These are phyloP conservation scores for Lenwebbia sp. DNA, from an alignment of 345 rosid species.

Conservation along the genomic window DNA sequence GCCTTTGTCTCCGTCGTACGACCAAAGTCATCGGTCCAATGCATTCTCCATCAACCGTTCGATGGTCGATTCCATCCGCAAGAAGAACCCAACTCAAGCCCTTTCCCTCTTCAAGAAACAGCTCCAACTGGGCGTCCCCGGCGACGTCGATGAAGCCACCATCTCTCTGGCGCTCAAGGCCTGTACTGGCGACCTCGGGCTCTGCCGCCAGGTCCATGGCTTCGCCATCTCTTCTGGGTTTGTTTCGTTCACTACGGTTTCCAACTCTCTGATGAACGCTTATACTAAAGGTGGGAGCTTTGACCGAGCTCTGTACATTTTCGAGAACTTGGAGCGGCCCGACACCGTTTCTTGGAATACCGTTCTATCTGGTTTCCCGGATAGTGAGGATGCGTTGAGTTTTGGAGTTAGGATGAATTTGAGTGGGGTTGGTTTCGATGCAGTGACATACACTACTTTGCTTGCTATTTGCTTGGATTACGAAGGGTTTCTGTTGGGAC, in stretches of 20 bases:
- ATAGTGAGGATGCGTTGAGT: conserved; percentile 30
- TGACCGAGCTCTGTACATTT: conserved; percentile 38
- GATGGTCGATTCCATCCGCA: conserved; percentile 24
- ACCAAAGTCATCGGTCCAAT: conserved; percentile 16
- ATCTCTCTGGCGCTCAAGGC: conserved; percentile 61
- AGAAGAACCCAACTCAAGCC: conserved; percentile 19
- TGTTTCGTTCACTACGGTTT: conserved; percentile 36
- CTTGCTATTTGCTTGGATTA: conserved; percentile 47
- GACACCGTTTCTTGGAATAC: conserved; percentile 93
- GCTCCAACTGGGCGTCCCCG: conserved; percentile 15
- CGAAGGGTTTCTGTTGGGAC: conserved; percentile 51
- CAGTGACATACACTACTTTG: conserved; percentile 44
- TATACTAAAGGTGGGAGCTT: conserved; percentile 51
- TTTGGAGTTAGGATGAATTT: conserved; percentile 49
- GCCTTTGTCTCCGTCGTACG: conserved; percentile 13
- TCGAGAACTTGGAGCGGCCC: conserved; percentile 47
- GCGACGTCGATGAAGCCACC: conserved; percentile 35
- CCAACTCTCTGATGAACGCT: conserved; percentile 65
- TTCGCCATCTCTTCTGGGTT: conserved; percentile 56
- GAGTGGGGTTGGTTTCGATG: conserved; percentile 41
- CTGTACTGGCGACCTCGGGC: conserved; percentile 36
- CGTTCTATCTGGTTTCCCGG: conserved; percentile 63
- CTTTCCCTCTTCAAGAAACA: conserved; percentile 29
- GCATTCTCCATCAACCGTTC: conserved; percentile 17
- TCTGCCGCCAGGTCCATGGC: conserved; percentile 63